Evolutionary conservation across 345 rosid species (phyloP).

Genomic region (Lepidium aucheri): DNA sequence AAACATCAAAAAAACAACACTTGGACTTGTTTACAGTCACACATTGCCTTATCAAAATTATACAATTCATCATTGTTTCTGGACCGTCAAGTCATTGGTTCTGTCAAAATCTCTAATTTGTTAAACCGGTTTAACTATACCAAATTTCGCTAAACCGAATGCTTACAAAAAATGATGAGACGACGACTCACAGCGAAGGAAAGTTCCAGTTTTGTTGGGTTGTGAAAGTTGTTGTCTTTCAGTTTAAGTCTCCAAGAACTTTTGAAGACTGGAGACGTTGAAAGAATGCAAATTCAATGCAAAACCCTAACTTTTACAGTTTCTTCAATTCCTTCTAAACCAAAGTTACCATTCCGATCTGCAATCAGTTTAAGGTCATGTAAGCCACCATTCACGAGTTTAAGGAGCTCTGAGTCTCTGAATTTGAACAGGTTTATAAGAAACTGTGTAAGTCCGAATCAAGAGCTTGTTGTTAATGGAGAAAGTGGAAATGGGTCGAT

Average conservation of each 20-base stretch:
- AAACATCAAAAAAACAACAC: not conserved
- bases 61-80: not conserved
- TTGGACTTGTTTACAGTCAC: constrained; percentile 10
- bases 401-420: constrained; percentile 12
- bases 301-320: constrained; percentile 26
- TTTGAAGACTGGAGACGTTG: too few species aligned
- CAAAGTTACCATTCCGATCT: constrained; percentile 19
- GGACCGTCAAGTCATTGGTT: constrained; percentile 6
- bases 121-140: not conserved
- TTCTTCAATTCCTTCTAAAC: constrained; percentile 22
- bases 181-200: not conserved
- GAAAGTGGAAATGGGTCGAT: constrained; percentile 6
- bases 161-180: not conserved
- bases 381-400: constrained; percentile 9
- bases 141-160: not conserved
- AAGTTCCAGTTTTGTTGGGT: not conserved
- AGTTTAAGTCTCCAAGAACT: too few species aligned
- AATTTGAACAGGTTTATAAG: constrained; percentile 6
- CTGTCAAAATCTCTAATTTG: not conserved
- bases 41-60: constrained; percentile 18
- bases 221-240: constrained; percentile 1
- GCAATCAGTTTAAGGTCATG: constrained; percentile 14
- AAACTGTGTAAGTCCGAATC: constrained; percentile 27
- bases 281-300: constrained; percentile 33
- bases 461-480: constrained; percentile 27